phyloP scores from a whole-genome alignment of 441 rosid species.

The Mallotus japonicus region DNA sequence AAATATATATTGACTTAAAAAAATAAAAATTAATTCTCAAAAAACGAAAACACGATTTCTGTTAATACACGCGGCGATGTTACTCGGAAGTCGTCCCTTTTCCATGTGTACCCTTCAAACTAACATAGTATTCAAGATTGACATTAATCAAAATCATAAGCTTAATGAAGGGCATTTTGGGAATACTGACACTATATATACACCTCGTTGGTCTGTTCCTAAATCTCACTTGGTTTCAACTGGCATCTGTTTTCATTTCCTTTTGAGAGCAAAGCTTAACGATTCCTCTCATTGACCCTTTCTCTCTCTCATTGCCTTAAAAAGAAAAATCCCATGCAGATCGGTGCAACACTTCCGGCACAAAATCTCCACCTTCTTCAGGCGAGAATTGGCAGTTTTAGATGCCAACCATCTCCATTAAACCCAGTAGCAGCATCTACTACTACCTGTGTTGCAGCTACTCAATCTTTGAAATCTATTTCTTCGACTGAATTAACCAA shows the following conservation, averaged over 20 bases:
- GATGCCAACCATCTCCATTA: conserved; percentile 43
- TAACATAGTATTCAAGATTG: no score
- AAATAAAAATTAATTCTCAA: background rate
- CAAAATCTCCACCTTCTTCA: conserved; percentile 38
- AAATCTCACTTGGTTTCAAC: conserved; percentile 11
- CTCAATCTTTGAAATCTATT: conserved; percentile 4
- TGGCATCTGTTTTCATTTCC: background rate
- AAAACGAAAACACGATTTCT: background rate
- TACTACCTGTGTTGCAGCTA: background rate
- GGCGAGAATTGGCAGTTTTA: conserved; percentile 40
- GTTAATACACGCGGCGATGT: background rate
- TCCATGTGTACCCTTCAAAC: background rate
- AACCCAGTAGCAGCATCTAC: conserved; percentile 28
- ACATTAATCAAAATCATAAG: no score
- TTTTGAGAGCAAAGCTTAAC: background rate
- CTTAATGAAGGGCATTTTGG: conserved; percentile 14
- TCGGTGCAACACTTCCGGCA: conserved; percentile 41
- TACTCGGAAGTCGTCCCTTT: background rate
- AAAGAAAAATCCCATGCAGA: conserved; percentile 34
- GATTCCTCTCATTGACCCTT: conserved; percentile 9
- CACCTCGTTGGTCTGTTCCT: background rate
- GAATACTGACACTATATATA: conserved; percentile 35
- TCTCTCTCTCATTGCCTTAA: background rate
- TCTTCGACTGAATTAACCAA: conserved; percentile 34
- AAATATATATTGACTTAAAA: background rate